These are phyloP conservation scores for sorghum (Sorghum bicolor) DNA, from an alignment of 176 grass and related monocot species.

Conservation along the genomic window DNA sequence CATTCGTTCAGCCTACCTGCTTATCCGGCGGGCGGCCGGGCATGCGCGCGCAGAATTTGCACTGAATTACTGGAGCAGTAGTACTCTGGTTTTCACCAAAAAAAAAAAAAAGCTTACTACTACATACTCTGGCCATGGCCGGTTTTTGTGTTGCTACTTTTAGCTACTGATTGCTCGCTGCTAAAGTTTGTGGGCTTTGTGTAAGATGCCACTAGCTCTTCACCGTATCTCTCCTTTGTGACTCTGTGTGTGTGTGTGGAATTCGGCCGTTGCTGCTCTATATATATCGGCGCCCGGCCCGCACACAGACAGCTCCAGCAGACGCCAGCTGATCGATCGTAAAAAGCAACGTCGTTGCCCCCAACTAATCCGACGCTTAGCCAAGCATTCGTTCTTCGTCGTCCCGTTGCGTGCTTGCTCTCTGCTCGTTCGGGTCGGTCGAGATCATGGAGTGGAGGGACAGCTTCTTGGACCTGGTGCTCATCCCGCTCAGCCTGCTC, in stretches of 20 bases:
- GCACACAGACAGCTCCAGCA: background rate
- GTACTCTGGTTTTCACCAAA: background rate
- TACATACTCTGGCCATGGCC: background rate
- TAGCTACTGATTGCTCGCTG: background rate
- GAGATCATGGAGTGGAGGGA: constrained; percentile 71
- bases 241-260: background rate
- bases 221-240: background rate
- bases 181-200: constrained; percentile 35
- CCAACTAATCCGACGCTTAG: too few relatives aligned
- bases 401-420: too few relatives aligned
- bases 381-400: too few relatives aligned
- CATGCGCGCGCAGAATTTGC: too few relatives aligned
- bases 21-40: background rate
- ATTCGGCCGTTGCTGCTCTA: background rate
- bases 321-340: background rate
- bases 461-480: constrained; percentile 62
- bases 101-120: background rate
- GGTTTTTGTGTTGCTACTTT: constrained; percentile 19
- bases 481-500: constrained; percentile 64
- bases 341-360: background rate
- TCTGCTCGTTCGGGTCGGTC: background rate
- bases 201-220: constrained; percentile 45
- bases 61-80: background rate
- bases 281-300: constrained; percentile 16
- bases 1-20: background rate